A percentile compares a stretch with the other conserved stretches of the same genome.
These are phyloP conservation scores for Senna tora DNA, from an alignment of 306 rosid genomes.

Conservation along the genomic window DNA sequence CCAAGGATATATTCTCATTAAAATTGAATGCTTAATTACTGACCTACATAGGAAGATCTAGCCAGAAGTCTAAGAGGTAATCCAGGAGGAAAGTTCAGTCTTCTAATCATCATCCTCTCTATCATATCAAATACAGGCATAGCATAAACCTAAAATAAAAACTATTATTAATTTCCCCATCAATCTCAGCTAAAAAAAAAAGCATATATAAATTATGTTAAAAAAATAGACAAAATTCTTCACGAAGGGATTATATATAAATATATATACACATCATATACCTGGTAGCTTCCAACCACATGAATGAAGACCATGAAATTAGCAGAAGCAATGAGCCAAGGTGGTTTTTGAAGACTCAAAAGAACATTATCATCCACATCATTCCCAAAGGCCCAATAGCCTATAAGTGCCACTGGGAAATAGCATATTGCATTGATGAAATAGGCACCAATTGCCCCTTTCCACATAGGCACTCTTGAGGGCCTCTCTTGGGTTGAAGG, in stretches of 20 bases:
- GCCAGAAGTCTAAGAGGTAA: conserved; percentile 67
- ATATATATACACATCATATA: too few species aligned
- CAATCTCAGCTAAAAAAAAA: too few species aligned
- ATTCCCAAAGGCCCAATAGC: conserved; percentile 90
- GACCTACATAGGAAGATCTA: conserved; percentile 77
- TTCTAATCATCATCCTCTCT: conserved; percentile 65
- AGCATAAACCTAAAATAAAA: conserved; percentile 84
- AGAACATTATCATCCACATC: conserved; percentile 83
- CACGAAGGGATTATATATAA: too few species aligned
- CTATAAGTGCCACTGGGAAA: conserved; percentile 84
- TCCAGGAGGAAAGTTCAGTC: conserved; percentile 64
- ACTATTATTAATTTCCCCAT: too few species aligned
- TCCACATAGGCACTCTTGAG: conserved; percentile 83
- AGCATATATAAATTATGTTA: too few species aligned
- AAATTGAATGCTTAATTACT: conserved; percentile 25
- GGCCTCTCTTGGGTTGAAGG: conserved; percentile 85
- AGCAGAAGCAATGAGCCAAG: conserved; percentile 91
- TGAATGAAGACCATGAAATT: conserved; percentile 89
- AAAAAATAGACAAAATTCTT: too few species aligned
- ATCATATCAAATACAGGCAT: conserved; percentile 87
- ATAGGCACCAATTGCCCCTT: conserved; percentile 78
- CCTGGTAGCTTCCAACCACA: conserved; percentile 96
- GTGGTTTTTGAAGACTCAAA: conserved; percentile 64
- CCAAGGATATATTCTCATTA: too few species aligned
- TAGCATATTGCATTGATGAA: conserved; percentile 78